phyloP scores from a whole-genome alignment of 1,139 yeast genomes.

The Protomyces macrosporus region DNA sequence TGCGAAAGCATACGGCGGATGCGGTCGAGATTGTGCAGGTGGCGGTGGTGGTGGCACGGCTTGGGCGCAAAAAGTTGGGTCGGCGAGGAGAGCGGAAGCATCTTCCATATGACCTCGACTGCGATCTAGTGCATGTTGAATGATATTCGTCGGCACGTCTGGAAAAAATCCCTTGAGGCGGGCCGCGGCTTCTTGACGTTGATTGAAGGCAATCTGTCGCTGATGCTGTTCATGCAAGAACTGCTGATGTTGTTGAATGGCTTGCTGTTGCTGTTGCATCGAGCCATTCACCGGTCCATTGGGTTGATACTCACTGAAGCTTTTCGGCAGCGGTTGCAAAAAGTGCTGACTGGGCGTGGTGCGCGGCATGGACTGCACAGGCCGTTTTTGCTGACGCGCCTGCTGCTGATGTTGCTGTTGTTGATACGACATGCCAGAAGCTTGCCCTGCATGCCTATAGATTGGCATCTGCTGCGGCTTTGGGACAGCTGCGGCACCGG shows the following conservation, averaged over 20 bases:
- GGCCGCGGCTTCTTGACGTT: not conserved
- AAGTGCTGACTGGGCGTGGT: not conserved
- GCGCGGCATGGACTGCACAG: not conserved
- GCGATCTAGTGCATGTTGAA: conserved; percentile 9
- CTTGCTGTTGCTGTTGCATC: not conserved
- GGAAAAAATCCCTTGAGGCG: conserved; percentile 17
- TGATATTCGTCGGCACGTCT: conserved; percentile 7
- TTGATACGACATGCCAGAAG: not conserved
- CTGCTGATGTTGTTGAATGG: not conserved
- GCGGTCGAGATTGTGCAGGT: not conserved
- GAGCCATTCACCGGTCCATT: not conserved
- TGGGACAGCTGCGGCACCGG: not conserved
- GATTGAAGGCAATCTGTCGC: not conserved
- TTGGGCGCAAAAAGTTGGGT: not conserved
- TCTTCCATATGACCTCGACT: conserved; percentile 15
- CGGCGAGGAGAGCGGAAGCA: conserved; percentile 14
- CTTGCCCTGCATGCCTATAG: not conserved
- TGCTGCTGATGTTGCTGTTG: not conserved
- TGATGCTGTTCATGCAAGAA: not conserved
- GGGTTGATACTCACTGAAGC: not conserved
- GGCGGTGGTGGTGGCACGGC: not conserved
- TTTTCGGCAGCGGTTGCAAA: not conserved
- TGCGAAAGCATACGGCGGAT: not conserved
- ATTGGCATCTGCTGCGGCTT: not conserved
- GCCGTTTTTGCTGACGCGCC: not conserved